Evolutionary conservation across 176 grass and related monocot genomes (phyloP).

Genomic region (Stipa capillata): DNA sequence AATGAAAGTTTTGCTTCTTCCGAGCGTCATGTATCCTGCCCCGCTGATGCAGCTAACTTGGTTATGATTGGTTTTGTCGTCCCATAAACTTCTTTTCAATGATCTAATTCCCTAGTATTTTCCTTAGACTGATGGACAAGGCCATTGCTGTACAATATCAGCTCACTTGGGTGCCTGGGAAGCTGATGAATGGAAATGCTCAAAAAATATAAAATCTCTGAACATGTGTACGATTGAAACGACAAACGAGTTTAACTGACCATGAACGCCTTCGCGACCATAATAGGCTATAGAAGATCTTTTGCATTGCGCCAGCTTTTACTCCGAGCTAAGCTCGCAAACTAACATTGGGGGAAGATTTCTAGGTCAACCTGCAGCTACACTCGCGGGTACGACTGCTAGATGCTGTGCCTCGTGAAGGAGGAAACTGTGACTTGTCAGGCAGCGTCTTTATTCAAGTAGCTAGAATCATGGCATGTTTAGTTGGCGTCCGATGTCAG

Average conservation of each 20-base stretch:
- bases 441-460: too few species aligned
- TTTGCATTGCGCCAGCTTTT: background rate
- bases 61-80: background rate
- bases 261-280: background rate
- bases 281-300: too few species aligned
- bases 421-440: too few species aligned
- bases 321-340: background rate
- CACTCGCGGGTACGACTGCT: background rate
- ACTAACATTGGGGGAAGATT: background rate
- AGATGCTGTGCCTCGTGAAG: too few species aligned
- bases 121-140: too few species aligned
- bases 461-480: too few species aligned
- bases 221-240: background rate
- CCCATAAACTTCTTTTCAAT: background rate
- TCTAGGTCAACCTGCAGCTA: constrained; percentile 27
- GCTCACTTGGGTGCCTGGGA: background rate
- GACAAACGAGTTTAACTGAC: background rate
- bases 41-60: background rate
- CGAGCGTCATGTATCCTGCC: constrained; percentile 8
- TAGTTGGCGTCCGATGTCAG: too few species aligned
- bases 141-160: too few species aligned
- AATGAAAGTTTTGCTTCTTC: constrained; percentile 21
- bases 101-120: background rate
- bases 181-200: background rate
- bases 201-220: background rate